These are phyloP conservation scores for Fraxinus platypoda DNA, from an alignment of 305 asterid genomes.

Conservation along the genomic window DNA sequence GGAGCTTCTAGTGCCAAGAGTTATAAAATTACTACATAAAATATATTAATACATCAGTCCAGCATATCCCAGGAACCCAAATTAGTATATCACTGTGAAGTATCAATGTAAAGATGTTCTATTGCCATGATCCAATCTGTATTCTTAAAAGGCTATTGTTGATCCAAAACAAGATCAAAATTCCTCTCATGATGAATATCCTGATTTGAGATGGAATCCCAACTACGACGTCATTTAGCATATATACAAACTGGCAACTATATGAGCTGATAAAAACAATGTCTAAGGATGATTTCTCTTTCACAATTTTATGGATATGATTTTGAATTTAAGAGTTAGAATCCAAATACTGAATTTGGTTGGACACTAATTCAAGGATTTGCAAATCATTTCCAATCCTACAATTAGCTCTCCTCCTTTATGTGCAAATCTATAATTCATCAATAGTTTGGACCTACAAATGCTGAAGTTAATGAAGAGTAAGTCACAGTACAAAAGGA, in stretches of 20 bases:
- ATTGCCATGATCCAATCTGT: conserved; percentile 18
- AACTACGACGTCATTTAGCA: background rate
- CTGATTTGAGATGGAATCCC: conserved; percentile 4
- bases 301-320: background rate
- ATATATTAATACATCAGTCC: conserved; percentile 11
- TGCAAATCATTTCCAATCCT: conserved; percentile 7
- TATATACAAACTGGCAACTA: conserved; percentile 1
- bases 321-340: background rate
- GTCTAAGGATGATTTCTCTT: conserved; percentile 3
- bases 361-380: conserved; percentile 1
- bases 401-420: conserved; percentile 14
- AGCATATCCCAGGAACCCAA: conserved; percentile 8
- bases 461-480: background rate
- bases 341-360: background rate
- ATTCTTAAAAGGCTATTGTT: conserved; percentile 12
- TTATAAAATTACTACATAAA: conserved; percentile 16
- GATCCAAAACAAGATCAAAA: background rate
- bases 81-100: background rate
- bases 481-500: background rate
- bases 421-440: background rate
- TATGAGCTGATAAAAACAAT: conserved; percentile 1
- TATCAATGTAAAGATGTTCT: background rate
- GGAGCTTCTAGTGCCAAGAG: conserved; percentile 88
- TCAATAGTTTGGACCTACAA: background rate
- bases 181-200: conserved; percentile 5